phyloP scores from a whole-genome alignment of 2,329 filamentous ascomycete genomes.

The Leptographium flavum region DNA sequence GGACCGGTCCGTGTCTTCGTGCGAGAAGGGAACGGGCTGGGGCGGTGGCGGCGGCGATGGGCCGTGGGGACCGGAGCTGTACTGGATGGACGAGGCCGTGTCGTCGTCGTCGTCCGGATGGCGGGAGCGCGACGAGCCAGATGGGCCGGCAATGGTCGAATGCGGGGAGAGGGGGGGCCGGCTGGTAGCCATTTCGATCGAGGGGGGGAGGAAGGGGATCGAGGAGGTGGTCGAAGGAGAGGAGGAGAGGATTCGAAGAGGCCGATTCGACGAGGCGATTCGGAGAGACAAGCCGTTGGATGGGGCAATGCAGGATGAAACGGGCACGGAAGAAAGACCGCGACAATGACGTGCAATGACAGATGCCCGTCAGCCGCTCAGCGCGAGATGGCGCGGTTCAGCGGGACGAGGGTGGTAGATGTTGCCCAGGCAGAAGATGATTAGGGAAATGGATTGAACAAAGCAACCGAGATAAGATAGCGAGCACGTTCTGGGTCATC shows the following conservation, averaged over 20 bases:
- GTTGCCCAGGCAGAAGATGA: too few species aligned
- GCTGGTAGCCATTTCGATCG: background rate
- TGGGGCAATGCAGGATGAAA: background rate
- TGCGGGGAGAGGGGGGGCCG: background rate
- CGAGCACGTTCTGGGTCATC: background rate
- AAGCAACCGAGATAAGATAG: background rate
- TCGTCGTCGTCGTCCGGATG: background rate
- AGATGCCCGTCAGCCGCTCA: background rate
- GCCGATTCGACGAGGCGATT: background rate
- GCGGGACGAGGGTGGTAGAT: background rate
- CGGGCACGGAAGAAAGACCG: too few species aligned
- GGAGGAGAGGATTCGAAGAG: background rate
- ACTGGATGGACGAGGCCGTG: background rate
- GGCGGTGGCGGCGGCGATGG: constrained; percentile 19
- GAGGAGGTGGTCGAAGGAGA: background rate
- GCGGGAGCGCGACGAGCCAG: background rate
- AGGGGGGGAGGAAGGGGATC: background rate
- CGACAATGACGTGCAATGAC: background rate
- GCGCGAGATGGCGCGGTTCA: background rate
- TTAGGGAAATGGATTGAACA: background rate
- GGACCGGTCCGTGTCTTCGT: constrained; percentile 47
- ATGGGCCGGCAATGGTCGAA: background rate
- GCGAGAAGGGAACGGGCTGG: constrained; percentile 42
- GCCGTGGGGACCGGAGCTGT: background rate
- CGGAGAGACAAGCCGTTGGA: background rate